Percentiles rank a stretch among this genome's conserved stretches.
These are phyloP conservation scores for Dictyostelium intermedium DNA, from an alignment of 78 protist species.

Conservation along the genomic window DNA sequence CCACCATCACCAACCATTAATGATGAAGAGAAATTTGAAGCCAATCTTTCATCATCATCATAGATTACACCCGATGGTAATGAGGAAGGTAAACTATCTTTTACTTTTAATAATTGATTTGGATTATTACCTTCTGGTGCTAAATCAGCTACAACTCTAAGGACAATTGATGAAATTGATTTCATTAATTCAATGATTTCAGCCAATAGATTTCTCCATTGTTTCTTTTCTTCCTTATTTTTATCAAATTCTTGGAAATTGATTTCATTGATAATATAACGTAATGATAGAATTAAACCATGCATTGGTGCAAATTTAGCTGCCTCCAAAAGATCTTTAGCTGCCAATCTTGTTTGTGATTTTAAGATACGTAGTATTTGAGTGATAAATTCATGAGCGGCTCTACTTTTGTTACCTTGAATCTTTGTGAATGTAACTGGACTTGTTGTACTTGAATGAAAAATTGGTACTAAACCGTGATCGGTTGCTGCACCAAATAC, in stretches of 20 bases:
- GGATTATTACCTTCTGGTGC: conserved; percentile 83
- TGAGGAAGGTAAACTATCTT: conserved; percentile 27
- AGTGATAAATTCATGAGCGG: neutral
- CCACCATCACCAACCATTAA: conserved; percentile 21
- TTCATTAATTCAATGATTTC: conserved; percentile 30
- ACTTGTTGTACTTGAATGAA: neutral
- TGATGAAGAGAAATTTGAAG: conserved; percentile 10
- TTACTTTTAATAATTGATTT: neutral
- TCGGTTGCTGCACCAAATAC: neutral
- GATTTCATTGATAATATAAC: conserved; percentile 34
- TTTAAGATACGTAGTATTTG: conserved; percentile 34
- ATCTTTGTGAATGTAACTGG: conserved; percentile 1
- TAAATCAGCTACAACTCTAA: conserved; percentile 75
- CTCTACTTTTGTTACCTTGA: neutral
- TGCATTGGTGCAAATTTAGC: conserved; percentile 78
- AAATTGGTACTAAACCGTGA: conserved; percentile 37
- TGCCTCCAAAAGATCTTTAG: conserved; percentile 42
- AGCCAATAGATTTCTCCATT: conserved; percentile 9
- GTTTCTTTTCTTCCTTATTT: neutral
- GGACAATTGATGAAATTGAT: conserved; percentile 24
- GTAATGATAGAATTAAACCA: conserved; percentile 52
- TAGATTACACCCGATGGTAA: conserved; percentile 63
- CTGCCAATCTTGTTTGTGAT: conserved; percentile 50
- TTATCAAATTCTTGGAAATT: neutral
- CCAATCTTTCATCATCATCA: conserved; percentile 70